Base-by-base conservation (phyloP, 2,329 filamentous ascomycete species). In the Orbilia blumenaviensis region DNA sequence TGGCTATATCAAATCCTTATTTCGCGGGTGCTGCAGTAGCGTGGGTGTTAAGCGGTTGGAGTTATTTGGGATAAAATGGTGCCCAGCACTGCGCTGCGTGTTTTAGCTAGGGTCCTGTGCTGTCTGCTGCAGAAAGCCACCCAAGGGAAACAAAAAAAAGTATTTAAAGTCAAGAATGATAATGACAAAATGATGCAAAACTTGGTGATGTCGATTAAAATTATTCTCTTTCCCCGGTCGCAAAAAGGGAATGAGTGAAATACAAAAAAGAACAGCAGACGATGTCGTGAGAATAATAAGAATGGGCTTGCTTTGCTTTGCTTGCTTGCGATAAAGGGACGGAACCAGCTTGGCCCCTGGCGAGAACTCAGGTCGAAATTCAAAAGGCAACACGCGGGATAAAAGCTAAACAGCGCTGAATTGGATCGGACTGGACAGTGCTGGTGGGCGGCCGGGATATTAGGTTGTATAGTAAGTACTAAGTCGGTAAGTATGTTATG, bases 41-140 rank as follows among this genome's bases (percentile, higher is more conserved):
- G 56, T 63, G 66, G 66, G 46, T 38, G 32, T 62, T 61, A 71
- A 63, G 66, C 66, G 56, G 56, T 71, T 63, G 58, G 56, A 63
- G 41, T 63, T 71, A 71, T 71, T 63, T 63, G 66, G 67, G 67
- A 72, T 72, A 72, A 72, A 72, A 64, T 72, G 67, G 66, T 61
- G 66, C 64, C 52, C 64, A 41, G 36, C 32, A 58, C 38, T 42
- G 58, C 66, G 23, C 67, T 58, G 67, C 36, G 46, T 63, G 48
- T 38, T 58, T 64, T 64, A 58, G 46, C 67, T 60, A 25, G 67
- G 67, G 67, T 72, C 25, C 44, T n/a, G 38, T 60, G 34, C 50
- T 60, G 34, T 63, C 23, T 62, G 34, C 7, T 42, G 21, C 46
- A 44, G 18, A 25, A 34, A 64, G 44, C 42, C 62, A 50, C 52